Conservation (phyloP, 1,284 basidiomycete genomes). For the Heterobasidion occidentale region DNA sequence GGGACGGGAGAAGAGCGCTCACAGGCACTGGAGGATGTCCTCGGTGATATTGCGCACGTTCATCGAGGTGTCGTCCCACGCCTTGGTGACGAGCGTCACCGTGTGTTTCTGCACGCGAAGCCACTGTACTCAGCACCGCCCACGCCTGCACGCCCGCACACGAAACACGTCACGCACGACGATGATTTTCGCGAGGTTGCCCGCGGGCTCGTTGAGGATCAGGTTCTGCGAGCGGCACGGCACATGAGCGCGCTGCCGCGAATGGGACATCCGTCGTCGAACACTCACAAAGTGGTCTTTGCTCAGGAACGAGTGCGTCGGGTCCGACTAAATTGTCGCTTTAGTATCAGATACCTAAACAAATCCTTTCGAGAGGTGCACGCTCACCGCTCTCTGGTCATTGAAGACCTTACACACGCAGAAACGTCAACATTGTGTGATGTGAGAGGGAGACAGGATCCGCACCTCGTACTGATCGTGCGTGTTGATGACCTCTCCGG, state of each 20-base stretch:
- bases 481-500: constrained; percentile 71
- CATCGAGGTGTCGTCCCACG: constrained; percentile 73
- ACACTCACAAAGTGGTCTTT: constrained; percentile 71
- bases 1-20: constrained; percentile 16
- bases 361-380: constrained; percentile 5
- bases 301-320: constrained; percentile 78
- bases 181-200: constrained; percentile 63
- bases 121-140: no score
- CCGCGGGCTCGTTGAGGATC: constrained; percentile 76
- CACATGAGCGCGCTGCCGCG: not conserved
- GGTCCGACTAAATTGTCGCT: constrained; percentile 51
- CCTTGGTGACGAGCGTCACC: constrained; percentile 61
- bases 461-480: constrained; percentile 72
- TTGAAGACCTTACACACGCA: constrained; percentile 52
- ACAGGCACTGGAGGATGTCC: constrained; percentile 71
- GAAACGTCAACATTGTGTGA: not conserved
- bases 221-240: constrained; percentile 37
- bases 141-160: not conserved
- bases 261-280: constrained; percentile 1
- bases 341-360: not conserved
- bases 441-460: not conserved
- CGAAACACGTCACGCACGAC: constrained; percentile 33
- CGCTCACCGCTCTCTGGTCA: constrained; percentile 59
- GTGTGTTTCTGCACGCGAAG: constrained; percentile 36
- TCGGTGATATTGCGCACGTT: constrained; percentile 57